phyloP scores from a whole-genome alignment of 768 basidiomycete species.

The Amanita thiersii region DNA sequence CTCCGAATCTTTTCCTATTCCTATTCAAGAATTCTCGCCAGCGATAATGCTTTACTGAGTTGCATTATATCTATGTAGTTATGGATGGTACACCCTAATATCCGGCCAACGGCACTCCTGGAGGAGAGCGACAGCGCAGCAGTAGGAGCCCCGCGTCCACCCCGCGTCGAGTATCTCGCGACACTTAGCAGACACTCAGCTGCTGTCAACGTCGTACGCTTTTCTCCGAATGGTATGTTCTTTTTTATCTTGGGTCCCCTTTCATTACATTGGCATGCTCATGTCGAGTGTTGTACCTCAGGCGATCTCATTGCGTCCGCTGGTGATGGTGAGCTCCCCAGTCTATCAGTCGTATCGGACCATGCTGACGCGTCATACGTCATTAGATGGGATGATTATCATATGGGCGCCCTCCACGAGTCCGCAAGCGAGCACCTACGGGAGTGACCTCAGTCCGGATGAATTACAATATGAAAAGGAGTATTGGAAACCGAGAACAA shows the following conservation, averaged over 20 bases:
- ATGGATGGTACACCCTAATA: constrained; percentile 94
- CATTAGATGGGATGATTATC: constrained; percentile 90
- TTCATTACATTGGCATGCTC: background rate
- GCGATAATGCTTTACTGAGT: too few species aligned
- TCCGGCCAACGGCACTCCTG: constrained; percentile 55
- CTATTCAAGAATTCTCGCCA: too few species aligned
- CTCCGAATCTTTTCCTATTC: too few species aligned
- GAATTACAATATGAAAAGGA: constrained; percentile 90
- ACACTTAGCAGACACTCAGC: constrained; percentile 91
- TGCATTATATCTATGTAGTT: constrained; percentile 37
- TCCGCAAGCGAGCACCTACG: constrained; percentile 66
- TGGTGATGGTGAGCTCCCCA: constrained; percentile 73
- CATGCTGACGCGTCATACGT: constrained; percentile 10
- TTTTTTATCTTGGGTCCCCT: background rate
- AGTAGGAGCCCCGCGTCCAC: constrained; percentile 31
- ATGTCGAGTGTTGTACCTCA: constrained; percentile 19
- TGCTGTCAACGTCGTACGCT: constrained; percentile 93
- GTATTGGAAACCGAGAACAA: constrained; percentile 85
- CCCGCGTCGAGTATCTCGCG: constrained; percentile 94
- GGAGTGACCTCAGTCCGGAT: constrained; percentile 71
- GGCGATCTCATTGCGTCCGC: constrained; percentile 93
- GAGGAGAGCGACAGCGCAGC: constrained; percentile 29
- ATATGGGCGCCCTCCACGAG: constrained; percentile 84
- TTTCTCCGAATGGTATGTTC: constrained; percentile 79
- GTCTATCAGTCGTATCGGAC: constrained; percentile 8